Evolutionary conservation across 2,329 filamentous ascomycete species (phyloP), one percentile per base, ranked within the genome.

Genomic region (Paecilomyces formosus): DNA sequence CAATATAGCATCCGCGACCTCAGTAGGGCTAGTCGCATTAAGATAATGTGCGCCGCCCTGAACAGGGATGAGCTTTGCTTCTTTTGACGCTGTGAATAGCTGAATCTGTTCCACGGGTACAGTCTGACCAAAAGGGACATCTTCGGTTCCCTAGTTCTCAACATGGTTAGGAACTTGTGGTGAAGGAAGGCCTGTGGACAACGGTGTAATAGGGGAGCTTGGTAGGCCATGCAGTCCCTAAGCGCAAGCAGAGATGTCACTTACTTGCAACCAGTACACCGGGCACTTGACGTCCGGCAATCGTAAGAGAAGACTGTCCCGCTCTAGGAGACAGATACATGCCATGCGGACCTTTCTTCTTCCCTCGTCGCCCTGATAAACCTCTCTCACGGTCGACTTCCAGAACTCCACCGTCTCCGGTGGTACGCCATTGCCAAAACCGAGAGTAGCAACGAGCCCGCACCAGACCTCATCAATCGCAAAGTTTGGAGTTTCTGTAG

Each of bases 21-120:
- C 75, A 11, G 72, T 68, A 4, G 78, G 76, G 65, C 78, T 72
- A 22, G 73, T 74, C 18, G 70, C 74, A 57, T 71, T 76, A 61
- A 81, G 64, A 62, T 79, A 81, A 61, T 81, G 78, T 63, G 74
- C 67, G 1, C 77, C 78, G 22, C 70, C 76, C 51, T 79, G 63
- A 1, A 80, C 68, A 39, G 74, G 68, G 33, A 71, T 65, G 54
- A 81, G 57, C 57, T 69, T 67, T 7, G 74, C 73, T 60, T 78
- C 74, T 6, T 68, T 67, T 13, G 71, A 72, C 55, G 74, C 76
- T 1, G 64, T 69, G 56, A 81, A 80, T 52, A 77, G 60, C 64
- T 77, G 71, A 59, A 80, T 78, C 62, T 80, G 76, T 61, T 78
- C 66, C 58, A 76, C 61, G 9, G 55, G 58, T 35, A 57, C 13